Percentiles rank a stretch among this genome's conserved stretches.
These are phyloP conservation scores for Lotmaria passim DNA, from an alignment of 208 protist species.

Conservation along the genomic window DNA sequence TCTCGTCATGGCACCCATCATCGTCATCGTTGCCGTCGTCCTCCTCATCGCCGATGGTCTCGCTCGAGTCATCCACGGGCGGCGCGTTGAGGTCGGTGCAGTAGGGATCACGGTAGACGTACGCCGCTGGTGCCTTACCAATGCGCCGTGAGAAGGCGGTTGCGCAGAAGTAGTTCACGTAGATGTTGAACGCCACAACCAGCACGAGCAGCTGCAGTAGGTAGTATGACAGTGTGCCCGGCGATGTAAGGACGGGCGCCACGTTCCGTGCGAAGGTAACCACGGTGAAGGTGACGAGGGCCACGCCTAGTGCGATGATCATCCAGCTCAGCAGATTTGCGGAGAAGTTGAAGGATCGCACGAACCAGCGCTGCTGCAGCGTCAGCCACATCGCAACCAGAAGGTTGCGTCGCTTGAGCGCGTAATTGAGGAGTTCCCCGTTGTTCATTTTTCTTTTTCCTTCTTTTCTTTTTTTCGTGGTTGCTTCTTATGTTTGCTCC, in stretches of 20 bases:
- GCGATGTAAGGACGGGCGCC: constrained; percentile 48
- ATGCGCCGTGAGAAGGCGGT: constrained; percentile 46
- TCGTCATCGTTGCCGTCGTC: background rate
- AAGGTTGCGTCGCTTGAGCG: constrained; percentile 30
- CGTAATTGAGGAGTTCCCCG: constrained; percentile 24
- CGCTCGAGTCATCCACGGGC: constrained; percentile 20
- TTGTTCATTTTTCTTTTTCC: constrained; percentile 26
- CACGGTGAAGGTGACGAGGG: constrained; percentile 61
- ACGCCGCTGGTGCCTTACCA: constrained; percentile 28
- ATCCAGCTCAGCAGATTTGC: constrained; percentile 30
- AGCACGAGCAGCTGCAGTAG: constrained; percentile 43
- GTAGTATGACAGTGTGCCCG: constrained; percentile 30
- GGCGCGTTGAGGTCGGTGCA: background rate
- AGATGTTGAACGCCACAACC: constrained; percentile 63
- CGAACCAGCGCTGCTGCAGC: constrained; percentile 38
- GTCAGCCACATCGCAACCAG: constrained; percentile 30
- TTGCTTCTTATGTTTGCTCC: background rate
- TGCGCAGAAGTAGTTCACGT: constrained; percentile 71
- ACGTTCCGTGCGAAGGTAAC: constrained; percentile 47
- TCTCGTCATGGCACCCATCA: background rate
- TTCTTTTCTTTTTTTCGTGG: background rate
- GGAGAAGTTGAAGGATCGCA: constrained; percentile 14
- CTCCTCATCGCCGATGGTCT: constrained; percentile 6
- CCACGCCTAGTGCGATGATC: constrained; percentile 48
- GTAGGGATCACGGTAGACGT: constrained; percentile 22